These are phyloP conservation scores for Hypocrella siamensis DNA, from an alignment of 2,329 filamentous ascomycete genomes.

Conservation along the genomic window DNA sequence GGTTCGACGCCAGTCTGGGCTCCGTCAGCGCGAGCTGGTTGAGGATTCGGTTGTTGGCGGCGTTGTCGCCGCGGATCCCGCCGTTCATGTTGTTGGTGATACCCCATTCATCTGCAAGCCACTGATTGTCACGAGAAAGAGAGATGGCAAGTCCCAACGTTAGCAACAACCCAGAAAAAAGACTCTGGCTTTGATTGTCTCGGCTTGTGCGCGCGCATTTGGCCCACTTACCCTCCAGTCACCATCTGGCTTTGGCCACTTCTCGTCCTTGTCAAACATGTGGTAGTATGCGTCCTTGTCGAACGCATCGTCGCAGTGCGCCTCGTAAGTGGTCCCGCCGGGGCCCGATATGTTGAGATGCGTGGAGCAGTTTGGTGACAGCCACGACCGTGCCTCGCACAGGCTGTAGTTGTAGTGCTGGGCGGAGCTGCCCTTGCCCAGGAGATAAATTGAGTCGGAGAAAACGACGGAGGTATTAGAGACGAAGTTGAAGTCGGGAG, in stretches of 20 bases:
- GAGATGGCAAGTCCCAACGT: constrained; percentile 3
- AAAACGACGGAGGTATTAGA: constrained; percentile 31
- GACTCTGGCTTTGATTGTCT: no score
- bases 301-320: constrained; percentile 41
- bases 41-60: constrained; percentile 39
- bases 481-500: constrained; percentile 50
- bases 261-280: constrained; percentile 16
- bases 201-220: no score
- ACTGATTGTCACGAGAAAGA: constrained; percentile 8
- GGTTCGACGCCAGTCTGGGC: constrained; percentile 25
- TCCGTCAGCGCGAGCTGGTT: constrained; percentile 33
- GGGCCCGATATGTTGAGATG: constrained; percentile 38
- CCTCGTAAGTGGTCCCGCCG: constrained; percentile 40
- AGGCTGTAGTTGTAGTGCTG: constrained; percentile 42
- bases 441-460: constrained; percentile 45
- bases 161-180: no score
- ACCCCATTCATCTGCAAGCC: constrained; percentile 37
- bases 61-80: constrained; percentile 37
- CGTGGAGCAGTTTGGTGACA: constrained; percentile 53
- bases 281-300: constrained; percentile 40
- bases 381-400: constrained; percentile 49
- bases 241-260: constrained; percentile 14
- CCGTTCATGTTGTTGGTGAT: constrained; percentile 38
- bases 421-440: constrained; percentile 31
- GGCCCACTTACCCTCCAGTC: constrained; percentile 39